phyloP scores from a whole-genome alignment of 345 rosid genomes.

The Geranium brycei region DNA sequence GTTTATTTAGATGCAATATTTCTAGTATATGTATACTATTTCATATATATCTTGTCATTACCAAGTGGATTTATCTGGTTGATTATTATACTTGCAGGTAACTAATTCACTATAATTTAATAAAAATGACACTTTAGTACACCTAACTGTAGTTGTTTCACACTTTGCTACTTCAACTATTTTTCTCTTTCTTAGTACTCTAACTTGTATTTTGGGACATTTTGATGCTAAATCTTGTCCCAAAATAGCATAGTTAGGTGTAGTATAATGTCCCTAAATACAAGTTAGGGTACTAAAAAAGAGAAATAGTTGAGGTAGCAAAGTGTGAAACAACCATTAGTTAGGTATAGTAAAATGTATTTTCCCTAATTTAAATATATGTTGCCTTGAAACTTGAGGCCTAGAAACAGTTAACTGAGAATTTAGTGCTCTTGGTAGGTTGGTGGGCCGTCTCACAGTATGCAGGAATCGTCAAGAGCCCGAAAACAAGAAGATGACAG shows the following conservation, averaged over 20 bases:
- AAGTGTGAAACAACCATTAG: too few species aligned
- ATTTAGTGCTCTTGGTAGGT: conserved; percentile 26
- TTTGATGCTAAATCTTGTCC: too few species aligned
- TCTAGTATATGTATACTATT: background rate
- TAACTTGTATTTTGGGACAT: too few species aligned
- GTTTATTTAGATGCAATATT: background rate
- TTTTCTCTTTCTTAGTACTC: too few species aligned
- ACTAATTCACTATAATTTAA: background rate
- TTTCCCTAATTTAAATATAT: background rate
- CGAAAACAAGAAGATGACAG: conserved; percentile 31
- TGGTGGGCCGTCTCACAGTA: conserved; percentile 25
- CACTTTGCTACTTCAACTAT: too few species aligned
- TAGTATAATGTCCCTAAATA: too few species aligned
- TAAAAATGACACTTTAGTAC: too few species aligned
- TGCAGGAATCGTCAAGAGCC: conserved; percentile 38
- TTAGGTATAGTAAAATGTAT: too few species aligned
- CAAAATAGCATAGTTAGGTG: too few species aligned
- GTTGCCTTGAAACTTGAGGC: background rate
- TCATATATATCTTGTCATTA: background rate
- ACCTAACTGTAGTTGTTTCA: too few species aligned
- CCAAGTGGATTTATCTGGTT: background rate
- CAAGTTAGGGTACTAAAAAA: too few species aligned
- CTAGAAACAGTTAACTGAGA: background rate
- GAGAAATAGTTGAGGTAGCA: too few species aligned
- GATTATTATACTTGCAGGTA: background rate